phyloP scores from a whole-genome alignment of 192 early-diverging fungal species.

The Funneliformis mosseae region DNA sequence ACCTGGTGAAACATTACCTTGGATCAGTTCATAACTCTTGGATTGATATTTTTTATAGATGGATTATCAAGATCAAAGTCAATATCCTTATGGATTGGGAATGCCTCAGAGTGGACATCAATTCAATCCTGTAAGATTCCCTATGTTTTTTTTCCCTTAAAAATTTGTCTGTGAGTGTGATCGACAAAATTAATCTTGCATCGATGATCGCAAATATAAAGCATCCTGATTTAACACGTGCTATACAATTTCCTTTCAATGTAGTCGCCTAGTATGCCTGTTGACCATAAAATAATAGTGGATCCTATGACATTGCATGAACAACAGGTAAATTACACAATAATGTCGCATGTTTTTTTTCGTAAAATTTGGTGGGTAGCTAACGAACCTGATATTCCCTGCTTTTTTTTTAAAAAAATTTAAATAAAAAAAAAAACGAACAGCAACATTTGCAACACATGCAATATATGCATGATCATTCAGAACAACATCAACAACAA shows the following conservation, averaged over 20 bases:
- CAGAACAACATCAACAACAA: slow-evolving; percentile 14
- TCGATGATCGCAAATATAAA: background rate
- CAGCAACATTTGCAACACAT: background rate
- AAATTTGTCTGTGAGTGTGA: slow-evolving; percentile 20
- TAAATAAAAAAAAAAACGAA: background rate
- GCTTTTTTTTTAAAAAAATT: too few species aligned
- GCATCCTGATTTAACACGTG: background rate
- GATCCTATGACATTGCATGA: slow-evolving; percentile 11
- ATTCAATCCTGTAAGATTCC: slow-evolving; percentile 20
- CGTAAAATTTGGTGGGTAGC: too few species aligned
- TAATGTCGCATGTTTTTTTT: background rate
- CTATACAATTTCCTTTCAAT: background rate
- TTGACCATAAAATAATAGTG: slow-evolving; percentile 19
- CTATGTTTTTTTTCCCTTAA: background rate
- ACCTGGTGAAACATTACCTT: background rate
- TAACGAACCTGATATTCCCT: background rate
- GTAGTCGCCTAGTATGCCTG: slow-evolving; percentile 4
- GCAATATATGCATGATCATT: slow-evolving; percentile 21
- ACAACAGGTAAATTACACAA: slow-evolving; percentile 2
- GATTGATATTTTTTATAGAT: background rate
- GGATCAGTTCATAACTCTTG: background rate
- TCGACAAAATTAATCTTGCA: slow-evolving; percentile 1
- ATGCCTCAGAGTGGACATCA: slow-evolving; percentile 14
- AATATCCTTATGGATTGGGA: slow-evolving; percentile 18
- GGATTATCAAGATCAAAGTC: slow-evolving; percentile 12